A percentile compares a stretch with the other conserved stretches of the same genome.
Conservation (phyloP, 2,329 filamentous ascomycete species). For the Pseudocercospora musae region DNA sequence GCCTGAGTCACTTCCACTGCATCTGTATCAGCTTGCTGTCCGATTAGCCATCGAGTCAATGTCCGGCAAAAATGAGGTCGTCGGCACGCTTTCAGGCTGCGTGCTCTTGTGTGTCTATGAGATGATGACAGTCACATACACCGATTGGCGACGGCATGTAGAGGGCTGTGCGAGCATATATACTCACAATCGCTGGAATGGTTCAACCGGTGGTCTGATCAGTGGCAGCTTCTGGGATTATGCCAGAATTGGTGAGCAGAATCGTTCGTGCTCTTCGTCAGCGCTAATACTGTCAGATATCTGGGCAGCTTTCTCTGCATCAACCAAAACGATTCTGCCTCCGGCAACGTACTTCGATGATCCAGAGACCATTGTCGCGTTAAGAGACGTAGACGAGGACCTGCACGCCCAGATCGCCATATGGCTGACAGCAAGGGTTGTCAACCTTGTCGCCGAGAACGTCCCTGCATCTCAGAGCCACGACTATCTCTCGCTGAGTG, state of each 20-base stretch:
- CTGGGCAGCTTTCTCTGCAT: conserved; percentile 16
- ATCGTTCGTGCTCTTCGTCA: not conserved
- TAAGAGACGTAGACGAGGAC: conserved; percentile 12
- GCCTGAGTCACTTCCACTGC: conserved; percentile 11
- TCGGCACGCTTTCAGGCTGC: conserved; percentile 15
- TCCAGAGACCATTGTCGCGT: conserved; percentile 4
- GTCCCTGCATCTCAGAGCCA: conserved; percentile 5
- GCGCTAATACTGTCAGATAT: conserved; percentile 6
- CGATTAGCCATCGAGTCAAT: conserved; percentile 16
- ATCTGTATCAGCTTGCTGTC: conserved; percentile 16
- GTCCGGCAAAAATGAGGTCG: conserved; percentile 14
- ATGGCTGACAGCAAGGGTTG: conserved; percentile 15
- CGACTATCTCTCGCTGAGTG: conserved; percentile 6
- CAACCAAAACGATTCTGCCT: conserved; percentile 10
- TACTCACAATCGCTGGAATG: conserved; percentile 18
- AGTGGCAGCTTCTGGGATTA: conserved; percentile 18
- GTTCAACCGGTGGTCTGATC: conserved; percentile 13
- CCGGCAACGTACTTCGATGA: conserved; percentile 16
- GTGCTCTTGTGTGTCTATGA: conserved; percentile 15
- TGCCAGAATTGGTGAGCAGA: conserved; percentile 10
- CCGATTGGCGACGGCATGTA: conserved; percentile 16
- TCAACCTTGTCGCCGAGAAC: conserved; percentile 9
- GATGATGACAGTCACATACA: conserved; percentile 20
- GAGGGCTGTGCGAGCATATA: conserved; percentile 19
- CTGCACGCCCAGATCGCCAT: conserved; percentile 15